Conservation (phyloP, 345 rosid species). For the Salix arbutifolia region DNA sequence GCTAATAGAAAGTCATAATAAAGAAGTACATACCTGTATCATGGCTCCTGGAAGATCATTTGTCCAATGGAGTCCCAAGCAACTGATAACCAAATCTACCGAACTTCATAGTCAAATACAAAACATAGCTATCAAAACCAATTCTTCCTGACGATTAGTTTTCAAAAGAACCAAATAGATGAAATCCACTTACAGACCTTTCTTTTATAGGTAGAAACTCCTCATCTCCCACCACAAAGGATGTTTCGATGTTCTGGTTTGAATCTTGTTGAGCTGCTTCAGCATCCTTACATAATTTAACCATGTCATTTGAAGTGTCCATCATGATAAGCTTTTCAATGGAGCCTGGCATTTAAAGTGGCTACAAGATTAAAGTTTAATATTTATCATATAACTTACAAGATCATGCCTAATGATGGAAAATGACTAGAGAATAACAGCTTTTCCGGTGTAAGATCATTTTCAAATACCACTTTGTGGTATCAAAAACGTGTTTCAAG, state of each 20-base stretch:
- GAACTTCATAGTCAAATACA: slow-evolving; percentile 55
- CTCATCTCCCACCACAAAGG: slow-evolving; percentile 81
- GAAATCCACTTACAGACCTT: slow-evolving; percentile 40
- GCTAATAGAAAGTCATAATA: background rate
- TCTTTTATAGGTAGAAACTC: slow-evolving; percentile 85
- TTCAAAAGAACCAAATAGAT: background rate
- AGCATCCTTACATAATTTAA: slow-evolving; percentile 59
- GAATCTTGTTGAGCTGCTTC: slow-evolving; percentile 20
- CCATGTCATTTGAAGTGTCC: slow-evolving; percentile 86
- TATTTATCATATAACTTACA: background rate
- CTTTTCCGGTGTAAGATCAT: background rate
- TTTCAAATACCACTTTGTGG: too few species aligned
- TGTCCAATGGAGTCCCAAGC: slow-evolving; percentile 97
- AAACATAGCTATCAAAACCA: slow-evolving; percentile 9
- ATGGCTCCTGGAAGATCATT: slow-evolving; percentile 98
- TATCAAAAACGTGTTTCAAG: background rate
- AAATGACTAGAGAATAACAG: too few species aligned
- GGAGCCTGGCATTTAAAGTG: slow-evolving; percentile 46
- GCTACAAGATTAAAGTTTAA: background rate
- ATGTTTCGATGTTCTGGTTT: slow-evolving; percentile 47
- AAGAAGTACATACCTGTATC: slow-evolving; percentile 62
- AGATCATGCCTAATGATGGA: too few species aligned
- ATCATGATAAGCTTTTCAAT: slow-evolving; percentile 85
- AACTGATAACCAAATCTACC: slow-evolving; percentile 80
- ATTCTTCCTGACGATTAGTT: background rate